phyloP scores from a whole-genome alignment of 495 filamentous ascomycete species.

The Daldinia caldariorum region DNA sequence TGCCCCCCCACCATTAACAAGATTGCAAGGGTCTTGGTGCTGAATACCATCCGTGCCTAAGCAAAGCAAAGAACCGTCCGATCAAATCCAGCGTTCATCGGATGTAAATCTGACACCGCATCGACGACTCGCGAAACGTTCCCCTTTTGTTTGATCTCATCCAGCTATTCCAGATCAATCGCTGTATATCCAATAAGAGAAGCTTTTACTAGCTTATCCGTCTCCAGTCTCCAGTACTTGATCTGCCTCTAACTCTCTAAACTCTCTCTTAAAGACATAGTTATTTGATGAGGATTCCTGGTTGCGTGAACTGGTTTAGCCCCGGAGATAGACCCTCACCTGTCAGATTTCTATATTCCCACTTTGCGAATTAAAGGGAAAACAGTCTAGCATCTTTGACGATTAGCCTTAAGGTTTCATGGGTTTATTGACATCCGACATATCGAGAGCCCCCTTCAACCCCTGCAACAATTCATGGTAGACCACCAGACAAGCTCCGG shows the following conservation, averaged over 20 bases:
- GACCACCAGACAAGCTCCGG: slow-evolving; percentile 38
- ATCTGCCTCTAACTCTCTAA: too few relatives aligned
- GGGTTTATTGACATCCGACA: slow-evolving; percentile 49
- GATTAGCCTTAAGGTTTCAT: slow-evolving; percentile 52
- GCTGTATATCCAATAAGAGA: neutral
- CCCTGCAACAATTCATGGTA: slow-evolving; percentile 27
- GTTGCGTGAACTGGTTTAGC: slow-evolving; percentile 18
- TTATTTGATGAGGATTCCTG: slow-evolving; percentile 19
- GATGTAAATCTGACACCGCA: slow-evolving; percentile 52
- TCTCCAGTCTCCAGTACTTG: too few relatives aligned
- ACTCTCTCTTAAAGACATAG: slow-evolving; percentile 4
- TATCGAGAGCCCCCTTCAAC: slow-evolving; percentile 35
- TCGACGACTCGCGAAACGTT: slow-evolving; percentile 52
- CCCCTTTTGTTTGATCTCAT: slow-evolving; percentile 47
- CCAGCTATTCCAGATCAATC: slow-evolving; percentile 26
- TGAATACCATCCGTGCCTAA: slow-evolving; percentile 10
- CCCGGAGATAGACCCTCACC: slow-evolving; percentile 18
- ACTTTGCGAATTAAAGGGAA: slow-evolving; percentile 26
- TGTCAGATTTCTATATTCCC: slow-evolving; percentile 25
- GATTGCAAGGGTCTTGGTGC: neutral
- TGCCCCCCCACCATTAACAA: slow-evolving; percentile 37
- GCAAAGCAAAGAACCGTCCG: slow-evolving; percentile 44
- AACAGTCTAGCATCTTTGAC: slow-evolving; percentile 42
- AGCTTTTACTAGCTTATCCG: slow-evolving; percentile 20
- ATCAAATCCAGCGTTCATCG: slow-evolving; percentile 45